phyloP scores from a whole-genome alignment of 805 yeast species.

The Yarrowia sp. region DNA sequence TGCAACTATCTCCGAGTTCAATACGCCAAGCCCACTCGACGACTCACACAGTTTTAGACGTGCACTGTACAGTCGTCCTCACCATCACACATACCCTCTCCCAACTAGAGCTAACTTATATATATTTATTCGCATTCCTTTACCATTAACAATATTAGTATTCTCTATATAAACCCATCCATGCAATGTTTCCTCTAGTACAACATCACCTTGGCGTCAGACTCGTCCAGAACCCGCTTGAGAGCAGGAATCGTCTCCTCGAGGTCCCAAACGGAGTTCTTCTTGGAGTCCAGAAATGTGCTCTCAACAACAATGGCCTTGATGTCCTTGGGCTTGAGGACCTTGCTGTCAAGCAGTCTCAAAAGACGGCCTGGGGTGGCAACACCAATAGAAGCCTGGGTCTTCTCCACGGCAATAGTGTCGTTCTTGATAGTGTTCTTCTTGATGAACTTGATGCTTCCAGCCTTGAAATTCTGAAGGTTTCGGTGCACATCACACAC shows the following conservation, averaged over 20 bases:
- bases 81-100: background rate
- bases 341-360: constrained; percentile 49
- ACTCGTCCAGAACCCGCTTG: constrained; percentile 29
- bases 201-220: constrained; percentile 22
- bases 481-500: constrained; percentile 83
- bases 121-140: constrained; percentile 5
- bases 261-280: constrained; percentile 58
- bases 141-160: background rate
- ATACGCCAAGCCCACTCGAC: background rate
- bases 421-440: constrained; percentile 73
- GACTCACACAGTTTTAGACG: background rate
- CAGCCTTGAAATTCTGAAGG: constrained; percentile 46
- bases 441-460: constrained; percentile 67
- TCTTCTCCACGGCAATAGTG: constrained; percentile 43
- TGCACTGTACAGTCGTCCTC: too few species aligned
- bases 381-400: constrained; percentile 46
- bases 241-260: constrained; percentile 37
- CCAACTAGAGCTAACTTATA: constrained; percentile 3
- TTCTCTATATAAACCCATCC: background rate
- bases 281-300: constrained; percentile 59
- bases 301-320: constrained; percentile 59
- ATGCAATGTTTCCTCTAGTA: background rate
- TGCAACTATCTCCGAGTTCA: constrained; percentile 9
- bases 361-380: constrained; percentile 62
- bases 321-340: constrained; percentile 46